Percentiles rank a stretch among this genome's conserved stretches.
Evolutionary conservation across 106 monocot genomes (phyloP).

Genomic region (Phalaenopsis aphrodite): DNA sequence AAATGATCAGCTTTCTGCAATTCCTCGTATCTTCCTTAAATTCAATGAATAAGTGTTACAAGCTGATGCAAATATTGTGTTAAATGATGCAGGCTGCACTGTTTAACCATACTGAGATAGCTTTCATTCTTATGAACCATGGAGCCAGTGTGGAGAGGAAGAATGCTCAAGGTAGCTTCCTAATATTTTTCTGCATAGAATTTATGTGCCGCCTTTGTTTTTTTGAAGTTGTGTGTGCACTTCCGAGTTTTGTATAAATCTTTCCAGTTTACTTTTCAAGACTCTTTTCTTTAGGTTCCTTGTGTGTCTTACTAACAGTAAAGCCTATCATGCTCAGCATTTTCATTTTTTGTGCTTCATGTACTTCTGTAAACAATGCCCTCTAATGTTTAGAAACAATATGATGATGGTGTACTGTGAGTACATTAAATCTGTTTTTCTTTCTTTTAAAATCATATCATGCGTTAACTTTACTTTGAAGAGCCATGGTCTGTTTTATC

Average conservation of each 20-base stretch:
- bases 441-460: no score
- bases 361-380: no score
- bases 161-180: constrained; percentile 79
- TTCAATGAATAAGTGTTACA: background rate
- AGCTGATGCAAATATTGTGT: background rate
- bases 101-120: constrained; percentile 95
- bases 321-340: no score
- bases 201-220: background rate
- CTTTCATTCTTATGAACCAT: constrained; percentile 81
- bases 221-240: background rate
- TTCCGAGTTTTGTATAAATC: background rate
- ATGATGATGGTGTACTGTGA: no score
- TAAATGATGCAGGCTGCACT: constrained; percentile 67
- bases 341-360: no score
- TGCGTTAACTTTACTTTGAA: no score
- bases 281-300: background rate
- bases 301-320: background rate
- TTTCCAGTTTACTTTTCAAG: background rate
- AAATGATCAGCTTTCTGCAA: background rate
- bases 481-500: no score
- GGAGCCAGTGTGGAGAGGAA: constrained; percentile 62
- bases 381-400: no score
- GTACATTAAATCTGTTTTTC: no score
- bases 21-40: background rate
- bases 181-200: background rate